Base-by-base conservation (phyloP, 108 stramenopile genomes). In the Stephanodiscus minutulus region DNA sequence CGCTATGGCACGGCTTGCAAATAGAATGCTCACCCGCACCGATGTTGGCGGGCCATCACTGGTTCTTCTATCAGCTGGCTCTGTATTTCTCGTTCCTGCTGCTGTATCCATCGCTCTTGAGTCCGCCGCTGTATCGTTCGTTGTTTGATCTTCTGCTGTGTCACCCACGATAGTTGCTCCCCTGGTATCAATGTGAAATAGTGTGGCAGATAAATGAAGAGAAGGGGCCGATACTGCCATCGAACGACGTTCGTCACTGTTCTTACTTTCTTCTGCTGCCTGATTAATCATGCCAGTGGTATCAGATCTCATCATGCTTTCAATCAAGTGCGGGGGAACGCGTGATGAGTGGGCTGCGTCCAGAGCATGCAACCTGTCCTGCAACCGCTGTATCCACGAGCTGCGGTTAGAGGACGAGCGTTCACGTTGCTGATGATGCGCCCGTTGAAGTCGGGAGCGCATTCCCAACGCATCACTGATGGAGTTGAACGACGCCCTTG, bases 401-500 rank as follows among this genome's bases (percentile, higher is more conserved):
- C 44, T 50, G 15, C 71, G 64, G 4, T 60, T 66, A 7, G 35
- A 13, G 20, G 41, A 21, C 25, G 22, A 21, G 7, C 28, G 29
- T 22, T 69, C 43, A 5, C 60, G 57, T 41, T 54, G 41, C 36
- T 58, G 53, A 1, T 47, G 56, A 50, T 68, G 52, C 72, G 31
- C 27, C 18, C 36, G 63, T 28, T 64, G 39, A n/a, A 21, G 39
- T 5, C 70, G 84, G 43, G 43, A 21, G 13, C 85, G 82, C 24
- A 87, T 82, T 0, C 77, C 75, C 57, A 89, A 61, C 10, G 81
- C 81, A 63, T 73, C 75, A 11, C 72, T 66, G 22, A 89, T 75
- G 27, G 86, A 87, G 52, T 89, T 83, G 56, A 87, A 89, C 5
- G 76, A 66, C 6, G 88, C 88, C 28, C 88, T 58, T 11, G 54